phyloP scores from a whole-genome alignment of 2,329 filamentous ascomycete genomes.

The Aureobasidium musti region DNA sequence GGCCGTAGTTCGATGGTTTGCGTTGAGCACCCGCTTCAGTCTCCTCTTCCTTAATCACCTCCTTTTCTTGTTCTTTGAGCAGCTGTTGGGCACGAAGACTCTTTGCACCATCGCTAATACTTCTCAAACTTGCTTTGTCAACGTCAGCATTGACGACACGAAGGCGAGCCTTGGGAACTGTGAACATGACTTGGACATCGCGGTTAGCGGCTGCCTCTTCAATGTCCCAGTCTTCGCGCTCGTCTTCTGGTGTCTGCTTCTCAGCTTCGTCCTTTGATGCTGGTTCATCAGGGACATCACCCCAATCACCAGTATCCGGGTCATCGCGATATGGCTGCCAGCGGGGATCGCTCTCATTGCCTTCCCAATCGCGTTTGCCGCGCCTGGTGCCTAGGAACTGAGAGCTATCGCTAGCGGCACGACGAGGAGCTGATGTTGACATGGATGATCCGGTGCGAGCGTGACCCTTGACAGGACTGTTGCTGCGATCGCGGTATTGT shows the following conservation, averaged over 20 bases:
- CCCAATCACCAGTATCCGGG: constrained; percentile 42
- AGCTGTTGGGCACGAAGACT: constrained; percentile 17
- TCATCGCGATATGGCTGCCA: constrained; percentile 41
- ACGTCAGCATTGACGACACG: constrained; percentile 83
- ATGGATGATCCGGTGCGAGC: constrained; percentile 14
- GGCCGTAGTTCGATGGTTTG: constrained; percentile 23
- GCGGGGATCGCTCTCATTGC: constrained; percentile 30
- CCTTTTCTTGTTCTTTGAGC: background rate
- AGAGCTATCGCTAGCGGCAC: constrained; percentile 49
- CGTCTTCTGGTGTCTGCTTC: constrained; percentile 28
- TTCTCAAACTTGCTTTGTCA: constrained; percentile 43
- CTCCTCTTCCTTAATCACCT: background rate
- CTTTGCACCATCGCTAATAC: constrained; percentile 39
- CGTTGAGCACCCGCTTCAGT: constrained; percentile 11
- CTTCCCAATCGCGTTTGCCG: constrained; percentile 46
- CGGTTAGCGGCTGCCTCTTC: constrained; percentile 51
- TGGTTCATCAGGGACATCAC: constrained; percentile 31
- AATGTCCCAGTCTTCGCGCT: constrained; percentile 55
- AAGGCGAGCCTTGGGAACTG: constrained; percentile 81
- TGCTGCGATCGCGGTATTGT: constrained; percentile 30
- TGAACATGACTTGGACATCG: constrained; percentile 73
- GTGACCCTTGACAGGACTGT: constrained; percentile 23
- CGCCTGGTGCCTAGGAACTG: constrained; percentile 46
- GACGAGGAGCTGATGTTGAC: constrained; percentile 39
- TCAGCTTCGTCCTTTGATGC: background rate